Base-by-base conservation (phyloP, 192 early-diverging fungal genomes). In the Dimargaris cristalligena region DNA sequence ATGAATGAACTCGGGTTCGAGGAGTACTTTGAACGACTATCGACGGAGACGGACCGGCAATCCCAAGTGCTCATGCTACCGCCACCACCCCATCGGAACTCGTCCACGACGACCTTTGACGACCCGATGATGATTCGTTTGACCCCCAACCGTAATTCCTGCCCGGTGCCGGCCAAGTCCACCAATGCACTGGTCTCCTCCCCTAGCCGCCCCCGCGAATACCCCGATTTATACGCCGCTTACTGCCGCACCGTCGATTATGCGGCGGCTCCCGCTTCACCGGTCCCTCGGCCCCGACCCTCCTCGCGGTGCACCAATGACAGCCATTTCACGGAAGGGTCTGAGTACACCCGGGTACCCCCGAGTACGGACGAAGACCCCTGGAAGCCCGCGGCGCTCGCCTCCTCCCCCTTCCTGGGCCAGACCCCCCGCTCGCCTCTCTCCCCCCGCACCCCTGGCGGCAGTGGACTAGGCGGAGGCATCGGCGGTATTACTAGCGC, bases 1-100 rank as follows among this genome's bases (percentile, higher is more conserved):
- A 29, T 56, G 31, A 56, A 56, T 33, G 54, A 56, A 33, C 13
- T 29, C 9, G 54, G 54, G 1, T 56, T 56, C 31, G 54, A 29
- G 54, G 30, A 13, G 18, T 56, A 56, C 32, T 56, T 56, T 33
- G 54, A 56, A 18, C 9, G 54, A 11, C 2, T 4, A 14, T 9
- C 47, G 6, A 6, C 16, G 38, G 38, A 41, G 38, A 16, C 8
- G 6, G 38, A 41, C 16, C 38, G 38, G 6, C 38, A 41, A 16
- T 41, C 38, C 38, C n/a, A n/a, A n/a, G 6, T 41, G 16, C 38
- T 41, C 8, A 41, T 41, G 38, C 38, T 16, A 6, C 38, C 38
- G 16, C 38, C 38, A 6, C 38, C 38, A 41, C 38, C 38, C 8
- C 8, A 6, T 41, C 8, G 8, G 6, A 6, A 16, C 8, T 41